Base-by-base conservation (phyloP, 352 stramenopile species). In the Phytopythium kandeliae region DNA sequence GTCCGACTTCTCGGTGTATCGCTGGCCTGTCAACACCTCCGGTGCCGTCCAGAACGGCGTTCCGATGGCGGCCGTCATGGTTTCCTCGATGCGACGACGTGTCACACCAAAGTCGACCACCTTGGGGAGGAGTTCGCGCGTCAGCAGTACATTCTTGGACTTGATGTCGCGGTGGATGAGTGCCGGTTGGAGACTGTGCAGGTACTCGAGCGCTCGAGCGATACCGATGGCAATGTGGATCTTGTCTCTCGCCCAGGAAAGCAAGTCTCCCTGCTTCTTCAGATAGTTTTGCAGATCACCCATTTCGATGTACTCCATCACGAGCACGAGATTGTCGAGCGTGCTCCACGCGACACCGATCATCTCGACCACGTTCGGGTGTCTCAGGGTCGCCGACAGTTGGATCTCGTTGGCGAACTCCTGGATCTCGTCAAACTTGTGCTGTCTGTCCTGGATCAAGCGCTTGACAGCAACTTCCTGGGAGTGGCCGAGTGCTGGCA, bases 131-230 rank as follows among this genome's bases (percentile, higher is more conserved):
- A 87, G 69, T 3, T 66, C 26, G 7, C 52, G 67, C 36, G 87
- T 83, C 31, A 95, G 64, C 36, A 95, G 67, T 37, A 95, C 74
- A 38, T 95, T 95, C 57, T 89, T 86, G 36, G 74, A 87, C 63
- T 96, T 95, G 57, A 96, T 67, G 28, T 96, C 85, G 30, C 85
- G 78, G 53, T 96, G 86, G 3, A 96, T 69, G 31, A 78, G 42
- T 24, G 62, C 40, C 1, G 63, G 58, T 1, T 35, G 47, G 2
- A 54, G 47, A 5, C 3, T 19, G 50, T 74, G 68, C 25, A 71
- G 35, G 47, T 74, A 77, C 26, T 51, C 53, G 12, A 77, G 25
- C 5, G 67, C 67, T 19, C 49, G 48, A 11, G 55, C 51, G 24
- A 77, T 56, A 1, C 60, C 62, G n/a, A 74, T 49, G 1, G 54